These are phyloP conservation scores for Cyclanthera cordifolia DNA, from an alignment of 306 rosid genomes.

Conservation along the genomic window DNA sequence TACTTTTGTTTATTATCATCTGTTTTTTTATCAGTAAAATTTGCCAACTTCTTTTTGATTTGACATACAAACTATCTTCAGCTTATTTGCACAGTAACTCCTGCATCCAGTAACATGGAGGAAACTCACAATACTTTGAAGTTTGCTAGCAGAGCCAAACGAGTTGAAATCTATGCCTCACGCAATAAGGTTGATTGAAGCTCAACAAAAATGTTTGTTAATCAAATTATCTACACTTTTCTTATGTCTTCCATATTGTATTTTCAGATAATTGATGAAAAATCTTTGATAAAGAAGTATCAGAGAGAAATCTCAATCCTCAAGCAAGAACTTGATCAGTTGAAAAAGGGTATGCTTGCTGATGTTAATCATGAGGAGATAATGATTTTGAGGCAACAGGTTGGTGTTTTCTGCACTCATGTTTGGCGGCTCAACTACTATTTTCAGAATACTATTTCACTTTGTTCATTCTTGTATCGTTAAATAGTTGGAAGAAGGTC, in stretches of 20 bases:
- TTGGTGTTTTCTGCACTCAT: slow-evolving; percentile 22
- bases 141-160: slow-evolving; percentile 97
- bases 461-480: background rate
- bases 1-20: background rate
- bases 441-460: background rate
- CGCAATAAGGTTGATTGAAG: slow-evolving; percentile 66
- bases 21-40: slow-evolving; percentile 2
- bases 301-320: slow-evolving; percentile 89
- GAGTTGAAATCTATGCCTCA: slow-evolving; percentile 91
- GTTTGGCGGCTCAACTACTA: background rate
- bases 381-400: slow-evolving; percentile 77
- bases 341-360: slow-evolving; percentile 63
- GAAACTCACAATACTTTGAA: slow-evolving; percentile 99
- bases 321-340: slow-evolving; percentile 91
- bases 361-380: slow-evolving; percentile 91
- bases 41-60: slow-evolving; percentile 14
- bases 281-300: slow-evolving; percentile 90
- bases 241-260: slow-evolving; percentile 12
- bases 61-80: slow-evolving; percentile 26
- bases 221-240: background rate
- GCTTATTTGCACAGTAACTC: slow-evolving; percentile 99
- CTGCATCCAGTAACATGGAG: slow-evolving; percentile 97
- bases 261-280: slow-evolving; percentile 90
- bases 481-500: slow-evolving; percentile 91
- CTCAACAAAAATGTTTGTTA: background rate